Percentiles rank a stretch among this genome's conserved stretches.
Evolutionary conservation across 306 rosid genomes (phyloP).

Genomic region (Begonia masoniana): DNA sequence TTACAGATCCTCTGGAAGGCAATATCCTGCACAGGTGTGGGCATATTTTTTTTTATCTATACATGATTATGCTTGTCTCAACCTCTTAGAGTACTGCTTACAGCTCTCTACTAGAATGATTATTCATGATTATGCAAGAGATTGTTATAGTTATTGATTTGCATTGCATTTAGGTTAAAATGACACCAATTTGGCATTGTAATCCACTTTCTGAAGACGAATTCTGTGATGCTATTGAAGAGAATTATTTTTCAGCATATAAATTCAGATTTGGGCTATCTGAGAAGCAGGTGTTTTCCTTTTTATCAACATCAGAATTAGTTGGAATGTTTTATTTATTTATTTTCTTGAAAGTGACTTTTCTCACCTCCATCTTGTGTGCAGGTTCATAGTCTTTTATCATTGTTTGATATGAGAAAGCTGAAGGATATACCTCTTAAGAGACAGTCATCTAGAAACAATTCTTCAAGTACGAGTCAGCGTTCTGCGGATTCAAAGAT

Average conservation of each 20-base stretch:
- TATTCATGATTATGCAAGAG: neutral
- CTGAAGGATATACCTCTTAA: constrained; percentile 16
- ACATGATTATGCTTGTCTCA: neutral
- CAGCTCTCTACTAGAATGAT: constrained; percentile 1
- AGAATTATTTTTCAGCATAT: constrained; percentile 34
- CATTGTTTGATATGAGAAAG: constrained; percentile 29
- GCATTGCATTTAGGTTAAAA: constrained; percentile 26
- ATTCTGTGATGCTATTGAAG: constrained; percentile 31
- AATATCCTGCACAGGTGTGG: constrained; percentile 46
- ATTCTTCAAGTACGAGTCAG: neutral
- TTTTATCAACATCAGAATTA: constrained; percentile 2
- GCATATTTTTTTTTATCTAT: neutral
- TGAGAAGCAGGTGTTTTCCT: constrained; percentile 44
- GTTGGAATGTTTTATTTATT: constrained; percentile 3
- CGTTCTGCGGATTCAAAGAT: constrained; percentile 6
- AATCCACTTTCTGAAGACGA: constrained; percentile 30
- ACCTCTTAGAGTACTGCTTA: neutral
- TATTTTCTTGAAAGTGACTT: neutral
- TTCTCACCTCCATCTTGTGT: neutral
- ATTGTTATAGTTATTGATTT: neutral
- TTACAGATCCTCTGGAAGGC: constrained; percentile 19
- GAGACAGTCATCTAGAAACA: constrained; percentile 8
- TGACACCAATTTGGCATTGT: constrained; percentile 33
- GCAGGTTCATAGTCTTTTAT: constrained; percentile 33
- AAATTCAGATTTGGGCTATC: constrained; percentile 58